Conservation (phyloP, 768 basidiomycete species). For the Tylopilus subfusipes region DNA sequence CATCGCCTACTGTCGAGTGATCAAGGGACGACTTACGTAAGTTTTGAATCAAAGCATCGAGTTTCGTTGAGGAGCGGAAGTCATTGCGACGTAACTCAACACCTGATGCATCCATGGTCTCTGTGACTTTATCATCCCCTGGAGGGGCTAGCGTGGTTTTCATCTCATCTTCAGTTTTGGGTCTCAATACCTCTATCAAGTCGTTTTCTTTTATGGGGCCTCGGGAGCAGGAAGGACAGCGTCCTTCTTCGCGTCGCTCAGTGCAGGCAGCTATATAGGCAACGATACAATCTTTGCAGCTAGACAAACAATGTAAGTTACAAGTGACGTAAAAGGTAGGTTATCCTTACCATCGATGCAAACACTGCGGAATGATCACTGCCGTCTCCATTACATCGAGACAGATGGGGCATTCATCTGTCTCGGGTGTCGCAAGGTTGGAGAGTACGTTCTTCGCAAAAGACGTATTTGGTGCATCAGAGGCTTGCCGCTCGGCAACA, state of each 20-base stretch:
- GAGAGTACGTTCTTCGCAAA: constrained; percentile 67
- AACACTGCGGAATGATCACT: constrained; percentile 67
- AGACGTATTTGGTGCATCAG: constrained; percentile 32
- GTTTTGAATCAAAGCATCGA: constrained; percentile 75
- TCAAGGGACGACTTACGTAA: constrained; percentile 47
- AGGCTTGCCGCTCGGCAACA: constrained; percentile 39
- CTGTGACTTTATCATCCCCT: constrained; percentile 14
- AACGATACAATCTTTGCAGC: constrained; percentile 90
- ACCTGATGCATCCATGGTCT: constrained; percentile 33
- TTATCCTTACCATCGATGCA: constrained; percentile 62
- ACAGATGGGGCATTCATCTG: constrained; percentile 80
- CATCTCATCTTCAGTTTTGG: constrained; percentile 13
- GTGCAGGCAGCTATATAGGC: constrained; percentile 66
- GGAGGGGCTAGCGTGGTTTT: not conserved
- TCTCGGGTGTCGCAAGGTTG: constrained; percentile 45
- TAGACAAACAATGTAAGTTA: constrained; percentile 27
- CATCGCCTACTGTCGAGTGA: not conserved
- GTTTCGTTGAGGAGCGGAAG: constrained; percentile 87
- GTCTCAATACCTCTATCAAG: constrained; percentile 58
- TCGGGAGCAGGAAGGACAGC: constrained; percentile 77
- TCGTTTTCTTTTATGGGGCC: constrained; percentile 65
- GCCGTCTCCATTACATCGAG: constrained; percentile 72
- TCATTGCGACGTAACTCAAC: constrained; percentile 73
- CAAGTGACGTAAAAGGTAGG: not conserved
- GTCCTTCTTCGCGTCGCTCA: constrained; percentile 64